phyloP scores from a whole-genome alignment of 192 early-diverging fungal species.

The Coemansia guatemalensis region DNA sequence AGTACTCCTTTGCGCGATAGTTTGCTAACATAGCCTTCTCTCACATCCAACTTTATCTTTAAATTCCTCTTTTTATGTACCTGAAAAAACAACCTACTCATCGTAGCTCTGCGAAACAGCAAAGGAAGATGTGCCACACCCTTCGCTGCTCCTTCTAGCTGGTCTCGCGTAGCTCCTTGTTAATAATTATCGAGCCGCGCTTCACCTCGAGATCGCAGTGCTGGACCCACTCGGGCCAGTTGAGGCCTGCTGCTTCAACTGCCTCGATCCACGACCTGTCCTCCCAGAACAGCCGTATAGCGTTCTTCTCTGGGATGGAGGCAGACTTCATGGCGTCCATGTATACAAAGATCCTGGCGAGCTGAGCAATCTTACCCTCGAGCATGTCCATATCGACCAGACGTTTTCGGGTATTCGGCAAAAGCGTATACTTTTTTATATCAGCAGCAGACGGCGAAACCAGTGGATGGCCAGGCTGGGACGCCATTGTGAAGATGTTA shows the following conservation, averaged over 20 bases:
- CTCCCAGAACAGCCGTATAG: conserved; percentile 38
- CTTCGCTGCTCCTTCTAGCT: not conserved
- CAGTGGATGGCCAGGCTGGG: conserved; percentile 37
- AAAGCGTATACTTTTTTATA: conserved; percentile 12
- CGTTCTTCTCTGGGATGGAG: not conserved
- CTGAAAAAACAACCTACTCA: not conserved
- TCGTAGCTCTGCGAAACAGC: not conserved
- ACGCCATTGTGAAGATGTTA: conserved; percentile 26
- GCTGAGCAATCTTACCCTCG: conserved; percentile 46
- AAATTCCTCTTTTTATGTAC: not conserved
- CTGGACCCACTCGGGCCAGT: conserved; percentile 42
- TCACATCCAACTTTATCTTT: not conserved
- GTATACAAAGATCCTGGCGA: conserved; percentile 40
- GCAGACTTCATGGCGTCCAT: conserved; percentile 23
- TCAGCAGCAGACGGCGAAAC: conserved; percentile 11
- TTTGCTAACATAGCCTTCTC: not conserved
- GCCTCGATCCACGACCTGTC: conserved; percentile 25
- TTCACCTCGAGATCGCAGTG: conserved; percentile 38
- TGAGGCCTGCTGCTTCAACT: conserved; percentile 28
- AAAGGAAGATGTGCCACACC: not conserved
- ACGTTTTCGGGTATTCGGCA: conserved; percentile 25
- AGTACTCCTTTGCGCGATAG: not conserved
- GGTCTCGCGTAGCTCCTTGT: conserved; percentile 23
- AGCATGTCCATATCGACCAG: conserved; percentile 40
- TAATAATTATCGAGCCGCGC: conserved; percentile 47